Conservation (phyloP, 768 basidiomycete genomes). For the Pleurotus ostreatus region DNA sequence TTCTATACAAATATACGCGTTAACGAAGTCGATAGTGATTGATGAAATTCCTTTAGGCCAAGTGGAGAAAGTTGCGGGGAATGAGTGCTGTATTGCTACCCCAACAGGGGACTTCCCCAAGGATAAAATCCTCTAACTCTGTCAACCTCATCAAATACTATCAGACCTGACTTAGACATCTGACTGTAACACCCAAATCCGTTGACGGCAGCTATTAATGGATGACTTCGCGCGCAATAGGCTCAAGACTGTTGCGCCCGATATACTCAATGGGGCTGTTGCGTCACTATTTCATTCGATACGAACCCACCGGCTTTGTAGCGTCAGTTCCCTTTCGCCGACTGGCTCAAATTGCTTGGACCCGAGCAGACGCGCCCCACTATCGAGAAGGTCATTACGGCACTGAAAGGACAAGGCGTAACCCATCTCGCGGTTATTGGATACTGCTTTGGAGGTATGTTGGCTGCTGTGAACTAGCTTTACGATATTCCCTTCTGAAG, state of each 20-base stretch:
- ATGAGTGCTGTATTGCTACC: conserved; percentile 49
- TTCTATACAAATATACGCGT: conserved; percentile 5
- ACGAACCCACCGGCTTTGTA: not conserved
- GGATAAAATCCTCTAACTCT: conserved; percentile 41
- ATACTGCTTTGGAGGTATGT: conserved; percentile 24
- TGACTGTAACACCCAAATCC: not conserved
- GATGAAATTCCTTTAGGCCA: conserved; percentile 30
- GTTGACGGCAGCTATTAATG: conserved; percentile 21
- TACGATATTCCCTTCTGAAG: conserved; percentile 40
- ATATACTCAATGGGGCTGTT: conserved; percentile 8
- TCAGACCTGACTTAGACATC: not conserved
- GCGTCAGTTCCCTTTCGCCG: conserved; percentile 1
- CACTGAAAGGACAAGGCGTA: conserved; percentile 28
- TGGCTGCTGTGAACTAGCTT: conserved; percentile 5
- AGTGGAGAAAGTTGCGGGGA: conserved; percentile 41
- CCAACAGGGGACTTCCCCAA: conserved; percentile 47
- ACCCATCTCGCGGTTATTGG: conserved; percentile 24
- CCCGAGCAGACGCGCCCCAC: conserved; percentile 16
- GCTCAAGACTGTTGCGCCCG: conserved; percentile 21
- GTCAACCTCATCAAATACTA: conserved; percentile 25
- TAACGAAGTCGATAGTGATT: not conserved
- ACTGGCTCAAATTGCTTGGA: conserved; percentile 27
- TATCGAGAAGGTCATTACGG: conserved; percentile 25
- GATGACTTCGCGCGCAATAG: conserved; percentile 37
- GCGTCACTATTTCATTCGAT: not conserved